These are phyloP conservation scores for Thalassiosira ordinaria DNA, from an alignment of 352 stramenopile genomes.

Conservation along the genomic window DNA sequence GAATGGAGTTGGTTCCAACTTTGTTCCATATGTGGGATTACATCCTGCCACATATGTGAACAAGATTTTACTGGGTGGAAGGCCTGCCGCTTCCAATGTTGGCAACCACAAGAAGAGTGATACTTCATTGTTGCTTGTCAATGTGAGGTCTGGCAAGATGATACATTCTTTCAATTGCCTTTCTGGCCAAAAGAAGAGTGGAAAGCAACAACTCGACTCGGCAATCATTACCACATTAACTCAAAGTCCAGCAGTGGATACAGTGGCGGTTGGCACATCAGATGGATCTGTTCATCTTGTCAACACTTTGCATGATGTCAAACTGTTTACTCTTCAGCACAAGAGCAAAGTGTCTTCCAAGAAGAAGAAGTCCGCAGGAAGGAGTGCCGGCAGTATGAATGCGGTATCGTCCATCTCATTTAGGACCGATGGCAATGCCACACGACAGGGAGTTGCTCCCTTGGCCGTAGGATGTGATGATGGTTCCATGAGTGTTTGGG, in stretches of 20 bases:
- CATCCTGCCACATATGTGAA: conserved; percentile 85
- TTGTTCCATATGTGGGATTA: conserved; percentile 65
- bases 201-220: conserved; percentile 1
- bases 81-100: not conserved
- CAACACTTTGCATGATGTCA: conserved; percentile 73
- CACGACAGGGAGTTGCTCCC: conserved; percentile 72
- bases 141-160: conserved; percentile 75
- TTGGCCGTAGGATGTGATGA: conserved; percentile 75
- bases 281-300: conserved; percentile 75
- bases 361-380: conserved; percentile 23
- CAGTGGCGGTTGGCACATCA: conserved; percentile 75
- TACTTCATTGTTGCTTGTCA: conserved; percentile 69
- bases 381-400: conserved; percentile 6
- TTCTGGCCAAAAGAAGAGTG: not conserved
- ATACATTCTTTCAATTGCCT: conserved; percentile 80
- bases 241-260: conserved; percentile 81
- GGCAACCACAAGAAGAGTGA: conserved; percentile 27
- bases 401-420: conserved; percentile 79
- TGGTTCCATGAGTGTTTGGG: conserved; percentile 80
- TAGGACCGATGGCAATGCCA: conserved; percentile 73
- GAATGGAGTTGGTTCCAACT: conserved; percentile 41
- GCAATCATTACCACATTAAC: conserved; percentile 68
- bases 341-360: conserved; percentile 41
- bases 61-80: conserved; percentile 79
- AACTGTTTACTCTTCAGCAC: conserved; percentile 75